Base-by-base conservation (phyloP, 2,329 filamentous ascomycete genomes). In the Aspergillus vadensis region DNA sequence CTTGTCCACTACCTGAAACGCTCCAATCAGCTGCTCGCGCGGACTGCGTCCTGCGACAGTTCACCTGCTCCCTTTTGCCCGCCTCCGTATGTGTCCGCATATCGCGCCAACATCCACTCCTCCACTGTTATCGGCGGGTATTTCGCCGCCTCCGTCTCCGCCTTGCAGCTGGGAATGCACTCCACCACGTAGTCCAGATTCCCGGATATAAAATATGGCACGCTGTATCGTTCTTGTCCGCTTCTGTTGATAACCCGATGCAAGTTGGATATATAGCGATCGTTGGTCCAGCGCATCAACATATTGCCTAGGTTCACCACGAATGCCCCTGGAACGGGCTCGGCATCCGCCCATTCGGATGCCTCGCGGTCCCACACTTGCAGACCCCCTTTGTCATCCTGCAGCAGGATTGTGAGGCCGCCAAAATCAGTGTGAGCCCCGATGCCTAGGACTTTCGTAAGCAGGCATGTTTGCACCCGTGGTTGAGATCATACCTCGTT, bases 361-460 rank as follows among this genome's bases (percentile, higher is more conserved):
- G 60, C 61, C 21, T 49, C 50, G 12, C 67, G 62, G 55, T 71
- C 62, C 68, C 67, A 69, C 1, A 73, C 70, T 32, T 74, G 67
- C 3, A 74, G 57, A 1, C 72, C 71, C 10, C 69, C 69, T 2
- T 63, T 64, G 10, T 60, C 51, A 52, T 72, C 71, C 48, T 74
- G 71, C 2, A 74, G 64, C 5, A 75, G 69, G 8, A 75, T 67
- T 3, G 71, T 75, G 25, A 74, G 67, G n/a, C 66, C 70, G 7
- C 72, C 71, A 21, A 74, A 75, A 57, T 75, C 71, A 1, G 68
- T 71, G 44, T 75, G 73, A 0, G 71, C 73, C 8, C 73, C 72
- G 49, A 72, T 69, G 3, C 70, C 70, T 67, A 32, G 1, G 3
- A 23, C 15, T 23, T 19, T 19, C 8, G 21, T 60, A 15, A 57